Percentiles rank a stretch among this genome's conserved stretches.
Evolutionary conservation across 495 filamentous ascomycete genomes (phyloP).

Genomic region (Cercophora sp.): DNA sequence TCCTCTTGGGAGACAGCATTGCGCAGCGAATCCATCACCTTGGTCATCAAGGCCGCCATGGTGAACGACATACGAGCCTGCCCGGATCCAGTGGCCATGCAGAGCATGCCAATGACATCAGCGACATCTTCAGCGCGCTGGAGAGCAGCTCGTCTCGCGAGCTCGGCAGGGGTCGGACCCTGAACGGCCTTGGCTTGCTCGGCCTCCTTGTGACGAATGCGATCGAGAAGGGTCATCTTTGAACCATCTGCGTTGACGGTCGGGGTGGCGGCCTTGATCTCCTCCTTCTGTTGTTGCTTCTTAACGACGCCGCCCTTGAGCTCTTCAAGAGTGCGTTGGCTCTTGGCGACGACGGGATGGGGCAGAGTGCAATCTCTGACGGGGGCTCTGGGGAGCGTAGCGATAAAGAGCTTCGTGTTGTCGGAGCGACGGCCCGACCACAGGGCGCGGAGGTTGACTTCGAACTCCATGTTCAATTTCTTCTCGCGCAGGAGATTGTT

Average conservation of each 20-base stretch:
- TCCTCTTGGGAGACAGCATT: slow-evolving; percentile 60
- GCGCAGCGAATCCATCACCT: slow-evolving; percentile 57
- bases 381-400: slow-evolving; percentile 50
- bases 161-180: slow-evolving; percentile 42
- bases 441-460: slow-evolving; percentile 40
- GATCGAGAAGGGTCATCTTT: slow-evolving; percentile 54
- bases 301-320: slow-evolving; percentile 48
- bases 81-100: slow-evolving; percentile 35
- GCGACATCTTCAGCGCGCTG: slow-evolving; percentile 59
- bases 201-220: slow-evolving; percentile 57
- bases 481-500: slow-evolving; percentile 52
- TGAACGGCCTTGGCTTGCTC: slow-evolving; percentile 38
- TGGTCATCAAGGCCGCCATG: slow-evolving; percentile 54
- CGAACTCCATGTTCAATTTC: slow-evolving; percentile 51
- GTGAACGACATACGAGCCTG: slow-evolving; percentile 52
- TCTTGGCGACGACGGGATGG: slow-evolving; percentile 48
- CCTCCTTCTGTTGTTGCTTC: slow-evolving; percentile 38
- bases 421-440: slow-evolving; percentile 39
- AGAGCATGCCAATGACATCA: slow-evolving; percentile 55
- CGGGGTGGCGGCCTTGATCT: slow-evolving; percentile 11
- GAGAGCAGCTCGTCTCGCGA: slow-evolving; percentile 54
- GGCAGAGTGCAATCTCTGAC: slow-evolving; percentile 44
- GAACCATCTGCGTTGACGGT: slow-evolving; percentile 29
- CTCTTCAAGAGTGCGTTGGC: slow-evolving; percentile 58
- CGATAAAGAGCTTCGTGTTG: slow-evolving; percentile 41